Percentiles rank a stretch among this genome's conserved stretches.
Evolutionary conservation across 75 land plant genomes (phyloP).

Genomic region (Pinus taeda): DNA sequence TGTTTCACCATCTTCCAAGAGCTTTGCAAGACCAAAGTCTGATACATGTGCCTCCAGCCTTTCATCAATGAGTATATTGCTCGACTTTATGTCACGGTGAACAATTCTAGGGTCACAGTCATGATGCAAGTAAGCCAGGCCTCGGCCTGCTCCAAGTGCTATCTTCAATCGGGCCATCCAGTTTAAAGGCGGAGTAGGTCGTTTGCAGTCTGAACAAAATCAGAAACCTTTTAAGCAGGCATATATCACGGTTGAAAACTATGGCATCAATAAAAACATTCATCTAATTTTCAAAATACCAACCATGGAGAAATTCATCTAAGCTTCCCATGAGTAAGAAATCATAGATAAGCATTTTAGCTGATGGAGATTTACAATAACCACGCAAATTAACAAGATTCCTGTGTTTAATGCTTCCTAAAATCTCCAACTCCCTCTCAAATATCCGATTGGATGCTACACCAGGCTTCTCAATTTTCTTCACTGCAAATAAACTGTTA

Average conservation of each 20-base stretch:
- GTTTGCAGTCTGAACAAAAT: constrained; percentile 21
- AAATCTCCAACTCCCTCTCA: constrained; percentile 84
- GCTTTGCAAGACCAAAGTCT: constrained; percentile 95
- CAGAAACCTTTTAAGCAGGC: not conserved
- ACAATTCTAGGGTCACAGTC: constrained; percentile 84
- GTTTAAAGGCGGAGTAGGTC: constrained; percentile 36
- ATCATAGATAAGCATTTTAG: constrained; percentile 91
- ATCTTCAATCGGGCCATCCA: constrained; percentile 77
- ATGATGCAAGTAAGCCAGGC: constrained; percentile 87
- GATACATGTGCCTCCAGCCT: constrained; percentile 91
- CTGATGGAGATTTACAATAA: constrained; percentile 72
- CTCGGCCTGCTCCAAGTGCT: constrained; percentile 84
- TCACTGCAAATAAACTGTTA: constrained; percentile 80
- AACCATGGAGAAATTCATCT: constrained; percentile 81
- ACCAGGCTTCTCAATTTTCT: constrained; percentile 60
- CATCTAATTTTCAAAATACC: not conserved
- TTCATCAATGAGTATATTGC: constrained; percentile 82
- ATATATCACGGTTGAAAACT: not conserved
- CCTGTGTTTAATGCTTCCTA: constrained; percentile 92
- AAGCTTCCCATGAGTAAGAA: constrained; percentile 76
- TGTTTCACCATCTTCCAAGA: constrained; percentile 73
- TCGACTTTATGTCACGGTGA: constrained; percentile 90
- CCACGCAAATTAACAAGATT: constrained; percentile 90
- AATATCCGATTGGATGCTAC: constrained; percentile 65
- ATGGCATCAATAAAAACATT: not conserved